phyloP scores from a whole-genome alignment of 306 rosid species.

The Acacia crassicarpa region DNA sequence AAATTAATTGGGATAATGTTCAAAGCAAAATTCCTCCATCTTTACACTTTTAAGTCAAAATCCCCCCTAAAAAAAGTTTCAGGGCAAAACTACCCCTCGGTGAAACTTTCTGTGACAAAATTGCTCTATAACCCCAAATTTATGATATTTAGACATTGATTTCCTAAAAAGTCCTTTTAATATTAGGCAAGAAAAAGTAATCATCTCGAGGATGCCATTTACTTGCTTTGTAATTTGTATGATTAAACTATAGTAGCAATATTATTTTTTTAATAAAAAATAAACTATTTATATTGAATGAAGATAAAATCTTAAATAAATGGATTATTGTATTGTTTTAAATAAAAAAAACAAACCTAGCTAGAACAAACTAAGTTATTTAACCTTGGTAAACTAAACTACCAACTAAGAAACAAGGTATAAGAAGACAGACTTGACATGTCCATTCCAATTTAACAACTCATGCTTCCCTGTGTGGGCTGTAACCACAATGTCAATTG shows the following conservation, averaged over 20 bases:
- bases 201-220: background rate
- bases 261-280: background rate
- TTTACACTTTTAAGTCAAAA: no score
- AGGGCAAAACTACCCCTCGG: no score
- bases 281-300: background rate
- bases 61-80: no score
- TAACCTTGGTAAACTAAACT: constrained; percentile 19
- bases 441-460: constrained; percentile 46
- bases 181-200: background rate
- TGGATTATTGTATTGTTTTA: background rate
- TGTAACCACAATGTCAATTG: constrained; percentile 20
- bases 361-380: constrained; percentile 2
- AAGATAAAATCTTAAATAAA: no score
- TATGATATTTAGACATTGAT: no score
- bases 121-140: no score
- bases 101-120: no score
- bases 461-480: constrained; percentile 39
- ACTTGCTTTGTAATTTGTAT: background rate
- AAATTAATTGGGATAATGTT: no score
- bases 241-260: background rate
- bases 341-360: background rate
- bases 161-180: background rate
- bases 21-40: no score
- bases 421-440: constrained; percentile 38
- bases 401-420: constrained; percentile 29